These are phyloP conservation scores for Orobanche coerulescens DNA, from an alignment of 257 asterid genomes.

Conservation along the genomic window DNA sequence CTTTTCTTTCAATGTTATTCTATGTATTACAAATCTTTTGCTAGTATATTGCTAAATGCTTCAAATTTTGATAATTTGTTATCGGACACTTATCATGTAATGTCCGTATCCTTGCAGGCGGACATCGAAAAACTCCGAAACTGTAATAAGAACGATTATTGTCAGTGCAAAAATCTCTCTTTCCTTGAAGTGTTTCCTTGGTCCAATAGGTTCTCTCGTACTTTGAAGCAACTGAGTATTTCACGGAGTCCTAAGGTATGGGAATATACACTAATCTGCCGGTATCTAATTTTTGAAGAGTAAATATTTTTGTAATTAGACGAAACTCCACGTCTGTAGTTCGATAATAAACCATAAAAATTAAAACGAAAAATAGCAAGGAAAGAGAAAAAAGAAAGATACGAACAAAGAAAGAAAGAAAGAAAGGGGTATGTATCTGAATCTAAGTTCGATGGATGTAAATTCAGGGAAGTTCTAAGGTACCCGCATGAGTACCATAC, in stretches of 20 bases:
- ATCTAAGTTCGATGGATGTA: no score
- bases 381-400: no score
- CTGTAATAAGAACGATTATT: slow-evolving; percentile 57
- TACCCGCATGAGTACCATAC: no score
- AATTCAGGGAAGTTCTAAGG: no score
- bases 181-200: slow-evolving; percentile 64
- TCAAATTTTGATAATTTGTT: neutral
- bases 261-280: neutral
- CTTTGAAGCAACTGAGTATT: slow-evolving; percentile 63
- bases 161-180: slow-evolving; percentile 61
- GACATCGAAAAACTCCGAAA: slow-evolving; percentile 44
- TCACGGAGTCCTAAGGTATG: slow-evolving; percentile 74
- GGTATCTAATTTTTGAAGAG: no score
- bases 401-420: no score
- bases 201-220: slow-evolving; percentile 65
- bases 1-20: no score
- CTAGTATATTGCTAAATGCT: neutral
- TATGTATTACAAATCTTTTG: neutral
- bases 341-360: no score
- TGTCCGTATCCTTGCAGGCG: slow-evolving; percentile 35
- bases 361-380: no score
- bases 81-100: neutral
- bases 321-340: no score
- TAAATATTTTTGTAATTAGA: no score
- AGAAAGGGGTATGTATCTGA: no score